phyloP scores from a whole-genome alignment of 306 rosid species.

The Rubus idaeus region DNA sequence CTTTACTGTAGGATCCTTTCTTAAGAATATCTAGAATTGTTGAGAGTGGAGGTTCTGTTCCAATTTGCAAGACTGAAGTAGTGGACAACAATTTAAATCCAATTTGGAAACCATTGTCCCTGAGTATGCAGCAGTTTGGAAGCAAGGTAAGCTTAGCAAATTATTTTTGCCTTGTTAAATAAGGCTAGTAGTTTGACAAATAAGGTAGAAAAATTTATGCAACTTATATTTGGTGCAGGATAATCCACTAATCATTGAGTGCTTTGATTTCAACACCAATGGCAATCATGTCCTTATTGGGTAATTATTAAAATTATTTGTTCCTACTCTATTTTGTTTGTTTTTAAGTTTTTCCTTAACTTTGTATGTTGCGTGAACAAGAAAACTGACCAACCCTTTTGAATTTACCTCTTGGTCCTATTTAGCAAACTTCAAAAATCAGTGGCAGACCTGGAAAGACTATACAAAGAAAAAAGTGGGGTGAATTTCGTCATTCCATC shows the following conservation, averaged over 20 bases:
- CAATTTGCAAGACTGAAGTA: conserved; percentile 91
- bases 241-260: conserved; percentile 71
- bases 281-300: conserved; percentile 81
- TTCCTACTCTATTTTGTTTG: background rate
- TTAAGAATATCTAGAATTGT: conserved; percentile 70
- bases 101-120: conserved; percentile 65
- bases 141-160: conserved; percentile 59
- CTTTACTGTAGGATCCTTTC: conserved; percentile 73
- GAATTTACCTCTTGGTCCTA: conserved; percentile 20
- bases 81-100: conserved; percentile 70
- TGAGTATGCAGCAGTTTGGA: conserved; percentile 66
- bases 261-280: conserved; percentile 81
- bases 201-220: background rate
- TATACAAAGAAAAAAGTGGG: conserved; percentile 44
- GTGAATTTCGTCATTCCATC: conserved; percentile 51
- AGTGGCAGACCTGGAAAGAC: conserved; percentile 64
- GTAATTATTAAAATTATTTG: conserved; percentile 37
- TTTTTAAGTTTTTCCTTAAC: background rate
- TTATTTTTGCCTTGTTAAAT: conserved; percentile 2
- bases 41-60: conserved; percentile 72
- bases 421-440: conserved; percentile 70
- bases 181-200: conserved; percentile 5
- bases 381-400: conserved; percentile 12
- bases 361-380: conserved; percentile 1
- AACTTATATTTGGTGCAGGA: conserved; percentile 48